Base-by-base conservation (phyloP, 2,329 filamentous ascomycete species). In the Cladosporium austrohemisphaericum region DNA sequence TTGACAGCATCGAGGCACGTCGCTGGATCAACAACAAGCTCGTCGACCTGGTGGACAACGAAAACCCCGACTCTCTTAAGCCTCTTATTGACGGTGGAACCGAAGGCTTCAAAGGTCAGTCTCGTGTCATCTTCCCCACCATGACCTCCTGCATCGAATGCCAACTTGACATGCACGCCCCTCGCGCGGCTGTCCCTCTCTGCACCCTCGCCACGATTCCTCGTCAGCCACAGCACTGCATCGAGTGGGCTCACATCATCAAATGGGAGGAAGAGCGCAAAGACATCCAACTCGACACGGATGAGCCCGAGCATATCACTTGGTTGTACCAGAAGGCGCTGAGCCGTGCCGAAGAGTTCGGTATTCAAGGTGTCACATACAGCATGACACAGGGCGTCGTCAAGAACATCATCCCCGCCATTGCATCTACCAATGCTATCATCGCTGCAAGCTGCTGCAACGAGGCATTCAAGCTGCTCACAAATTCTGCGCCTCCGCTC, bases 401-500 rank as follows among this genome's bases (percentile, higher is more conserved):
- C 61, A 98, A 98, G 71, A 98, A 98, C 70, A 98, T 98, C 68
- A 98, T 98, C 54, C 93, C 93, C 0, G 94, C 93, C 22, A 98
- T 98, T 62, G 93, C 93, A 14, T 95, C 90, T 1, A 98, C 93
- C 5, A 98, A 98, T 66, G 92, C 93, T 50, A 93, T 98, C 60
- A 87, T 98, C 56, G 93, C 93, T 1, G 93, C 92, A 1, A 86
- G 88, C 45, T 97, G 92, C 70, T 97, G 93, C 70, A 97, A 95
- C 57, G 93, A 98, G 70, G 92, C 91, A 1, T 83, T 97, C 72
- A 98, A 98, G 72, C 88, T 98, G 55, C 87, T 86, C 33, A 95
- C 88, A 11, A 82, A 78, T 41, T 81, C 85, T 29, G 93, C 92
- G 25, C 89, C 92, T 0, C 85, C 83, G 55, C 76, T 98, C 13